Conservation (phyloP, 2,329 filamentous ascomycete species). For the Aspergillus awamori region DNA sequence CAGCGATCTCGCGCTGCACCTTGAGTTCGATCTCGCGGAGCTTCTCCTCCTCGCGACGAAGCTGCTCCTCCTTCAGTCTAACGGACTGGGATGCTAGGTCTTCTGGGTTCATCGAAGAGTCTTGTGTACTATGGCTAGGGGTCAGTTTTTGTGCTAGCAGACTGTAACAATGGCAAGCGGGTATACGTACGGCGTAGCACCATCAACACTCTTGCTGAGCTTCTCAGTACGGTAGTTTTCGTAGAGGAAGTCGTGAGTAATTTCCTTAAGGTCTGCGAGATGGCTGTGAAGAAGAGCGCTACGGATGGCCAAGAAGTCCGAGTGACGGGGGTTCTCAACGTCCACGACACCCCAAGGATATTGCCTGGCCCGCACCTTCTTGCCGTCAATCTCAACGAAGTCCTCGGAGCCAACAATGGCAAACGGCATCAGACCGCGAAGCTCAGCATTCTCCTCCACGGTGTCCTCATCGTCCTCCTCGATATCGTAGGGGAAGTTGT, state of each 20-base stretch:
- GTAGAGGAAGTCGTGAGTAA: conserved; percentile 99
- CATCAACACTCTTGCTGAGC: conserved; percentile 98
- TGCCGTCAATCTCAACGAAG: conserved; percentile 87
- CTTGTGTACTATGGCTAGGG: conserved; percentile 47
- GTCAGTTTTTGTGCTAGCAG: conserved; percentile 18
- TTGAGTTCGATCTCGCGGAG: conserved; percentile 99
- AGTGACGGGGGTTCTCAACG: conserved; percentile 98
- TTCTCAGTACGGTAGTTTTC: conserved; percentile 99
- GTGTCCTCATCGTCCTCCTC: conserved; percentile 99
- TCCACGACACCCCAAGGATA: conserved; percentile 99
- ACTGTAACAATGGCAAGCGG: neutral
- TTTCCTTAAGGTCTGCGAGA: conserved; percentile 97
- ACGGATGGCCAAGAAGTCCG: conserved; percentile 95
- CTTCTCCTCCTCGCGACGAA: conserved; percentile 99
- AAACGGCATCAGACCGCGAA: conserved; percentile 96
- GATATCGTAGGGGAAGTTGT: conserved; percentile 99
- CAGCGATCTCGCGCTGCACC: conserved; percentile 99
- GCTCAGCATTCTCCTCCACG: conserved; percentile 97
- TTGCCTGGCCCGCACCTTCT: conserved; percentile 89
- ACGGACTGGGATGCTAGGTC: conserved; percentile 96
- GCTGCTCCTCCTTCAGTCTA: conserved; percentile 98
- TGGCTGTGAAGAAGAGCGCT: conserved; percentile 97
- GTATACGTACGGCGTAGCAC: conserved; percentile 76
- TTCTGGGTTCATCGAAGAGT: conserved; percentile 96
- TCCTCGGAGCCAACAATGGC: conserved; percentile 98